Evolutionary conservation across 345 rosid genomes (phyloP).

Genomic region (Eucalyptus decipiens): DNA sequence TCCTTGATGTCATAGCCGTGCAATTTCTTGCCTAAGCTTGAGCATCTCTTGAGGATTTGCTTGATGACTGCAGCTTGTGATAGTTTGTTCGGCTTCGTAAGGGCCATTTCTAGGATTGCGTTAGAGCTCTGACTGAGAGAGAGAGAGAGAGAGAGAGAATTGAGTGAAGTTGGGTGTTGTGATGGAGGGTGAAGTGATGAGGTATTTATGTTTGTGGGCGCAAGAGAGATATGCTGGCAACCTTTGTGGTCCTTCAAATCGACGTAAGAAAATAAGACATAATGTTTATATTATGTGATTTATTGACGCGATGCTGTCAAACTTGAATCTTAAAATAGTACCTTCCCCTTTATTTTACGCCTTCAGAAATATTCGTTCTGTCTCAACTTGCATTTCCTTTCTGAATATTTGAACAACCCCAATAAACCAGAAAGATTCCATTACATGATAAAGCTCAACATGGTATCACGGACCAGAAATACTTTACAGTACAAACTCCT

Average conservation of each 20-base stretch:
- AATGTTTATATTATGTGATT: not conserved
- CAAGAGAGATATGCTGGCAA: not conserved
- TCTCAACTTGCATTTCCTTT: not conserved
- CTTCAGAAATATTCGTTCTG: not conserved
- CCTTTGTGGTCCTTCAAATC: not conserved
- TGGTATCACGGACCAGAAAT: not conserved
- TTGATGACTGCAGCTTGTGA: constrained; percentile 61
- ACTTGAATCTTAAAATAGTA: not conserved
- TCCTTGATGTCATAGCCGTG: constrained; percentile 18
- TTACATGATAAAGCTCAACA: not conserved
- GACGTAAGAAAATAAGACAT: not conserved
- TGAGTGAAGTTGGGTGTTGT: not conserved
- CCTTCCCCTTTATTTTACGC: not conserved
- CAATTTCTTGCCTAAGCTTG: constrained; percentile 62
- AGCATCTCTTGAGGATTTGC: constrained; percentile 71
- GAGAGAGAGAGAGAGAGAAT: not conserved
- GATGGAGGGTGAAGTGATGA: not conserved
- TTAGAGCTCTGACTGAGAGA: not conserved
- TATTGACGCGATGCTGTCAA: not conserved
- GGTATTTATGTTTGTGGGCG: not conserved
- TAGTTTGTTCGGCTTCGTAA: constrained; percentile 44
- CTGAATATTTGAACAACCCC: not conserved
- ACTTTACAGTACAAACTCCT: not conserved
- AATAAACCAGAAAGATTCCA: not conserved
- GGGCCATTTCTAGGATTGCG: constrained; percentile 29